Evolutionary conservation across 768 basidiomycete genomes (phyloP), one percentile per base, ranked within the genome.

Genomic region (Austroboletus eburneus): DNA sequence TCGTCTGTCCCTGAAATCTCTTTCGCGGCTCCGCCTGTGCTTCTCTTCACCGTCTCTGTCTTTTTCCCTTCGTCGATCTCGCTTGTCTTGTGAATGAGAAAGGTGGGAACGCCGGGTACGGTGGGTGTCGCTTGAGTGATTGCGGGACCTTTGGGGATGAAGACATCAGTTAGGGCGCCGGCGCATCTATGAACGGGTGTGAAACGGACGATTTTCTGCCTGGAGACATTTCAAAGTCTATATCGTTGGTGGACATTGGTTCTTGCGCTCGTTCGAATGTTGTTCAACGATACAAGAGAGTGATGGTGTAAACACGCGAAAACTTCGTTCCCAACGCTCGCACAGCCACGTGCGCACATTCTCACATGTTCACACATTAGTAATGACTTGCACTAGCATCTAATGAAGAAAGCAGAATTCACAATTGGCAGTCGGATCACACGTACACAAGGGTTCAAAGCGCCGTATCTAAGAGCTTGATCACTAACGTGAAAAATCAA

Each of bases 101-200:
- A 80, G 75, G 57, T 87, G 85, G 39, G 87, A 89, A 48, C 77
- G 76, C 55, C 73, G 76, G 18, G 86, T 88, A 36, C 78, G 80
- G 55, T 81, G 79, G 9, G 87, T 90, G 62, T 88, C 87, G 30
- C 81, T 81, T 3, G 87, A 88, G 63, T 80, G 79, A 61, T 84
- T 84, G 56, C 85, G 81, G 51, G 83, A 84, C 46, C 83, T 82
- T 49, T 30, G 13, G 39, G 22, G 25, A 27, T 46, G 51, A 39
- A 29, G 37, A 24, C 45, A 46, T n/a, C 25, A 42, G 49, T 55
- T 2, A 53, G 50, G 48, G 9, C 33, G 20, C 9, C 21, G 8
- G 17, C 6, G 45, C 2, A 16, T 35, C 32, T 43, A 24, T 20
- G 29, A 41, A 37, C 39, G 37, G 36, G 22, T 46, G 44, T 51